phyloP scores from a whole-genome alignment of 306 rosid species.

The Lathyrus tuberosus region DNA sequence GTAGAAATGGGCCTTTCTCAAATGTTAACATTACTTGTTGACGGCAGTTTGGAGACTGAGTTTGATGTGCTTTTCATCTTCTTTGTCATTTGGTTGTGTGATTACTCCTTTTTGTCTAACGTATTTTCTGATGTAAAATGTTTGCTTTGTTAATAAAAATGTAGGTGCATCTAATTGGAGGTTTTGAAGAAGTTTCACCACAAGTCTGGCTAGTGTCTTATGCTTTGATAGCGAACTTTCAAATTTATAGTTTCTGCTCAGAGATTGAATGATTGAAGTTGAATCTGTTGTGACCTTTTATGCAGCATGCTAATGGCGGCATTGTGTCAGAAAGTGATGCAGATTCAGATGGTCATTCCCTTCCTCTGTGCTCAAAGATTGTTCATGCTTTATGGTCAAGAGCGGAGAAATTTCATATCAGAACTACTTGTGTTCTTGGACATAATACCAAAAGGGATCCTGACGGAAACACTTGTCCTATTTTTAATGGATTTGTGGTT shows the following conservation, averaged over 20 bases:
- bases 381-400: constrained; percentile 59
- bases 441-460: constrained; percentile 78
- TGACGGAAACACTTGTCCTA: constrained; percentile 58
- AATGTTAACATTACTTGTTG: constrained; percentile 62
- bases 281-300: constrained; percentile 55
- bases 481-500: constrained; percentile 76
- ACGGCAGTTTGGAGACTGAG: constrained; percentile 47
- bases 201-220: constrained; percentile 56
- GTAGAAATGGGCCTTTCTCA: constrained; percentile 79
- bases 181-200: constrained; percentile 73
- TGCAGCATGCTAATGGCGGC: constrained; percentile 65
- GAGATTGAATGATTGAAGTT: constrained; percentile 49
- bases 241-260: constrained; percentile 41
- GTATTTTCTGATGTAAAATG: constrained; percentile 27
- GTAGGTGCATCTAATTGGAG: constrained; percentile 90
- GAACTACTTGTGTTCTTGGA: constrained; percentile 70
- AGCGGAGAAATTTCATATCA: constrained; percentile 72
- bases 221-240: constrained; percentile 55
- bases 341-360: constrained; percentile 61
- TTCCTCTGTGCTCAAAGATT: constrained; percentile 71
- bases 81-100: constrained; percentile 2
- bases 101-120: constrained; percentile 18
- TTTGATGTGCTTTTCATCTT: constrained; percentile 59
- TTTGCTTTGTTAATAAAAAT: constrained; percentile 27
- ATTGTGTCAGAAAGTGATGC: constrained; percentile 39